Evolutionary conservation across 306 rosid genomes (phyloP), one percentile per base, ranked within the genome.

Genomic region (Mimosa pudica): DNA sequence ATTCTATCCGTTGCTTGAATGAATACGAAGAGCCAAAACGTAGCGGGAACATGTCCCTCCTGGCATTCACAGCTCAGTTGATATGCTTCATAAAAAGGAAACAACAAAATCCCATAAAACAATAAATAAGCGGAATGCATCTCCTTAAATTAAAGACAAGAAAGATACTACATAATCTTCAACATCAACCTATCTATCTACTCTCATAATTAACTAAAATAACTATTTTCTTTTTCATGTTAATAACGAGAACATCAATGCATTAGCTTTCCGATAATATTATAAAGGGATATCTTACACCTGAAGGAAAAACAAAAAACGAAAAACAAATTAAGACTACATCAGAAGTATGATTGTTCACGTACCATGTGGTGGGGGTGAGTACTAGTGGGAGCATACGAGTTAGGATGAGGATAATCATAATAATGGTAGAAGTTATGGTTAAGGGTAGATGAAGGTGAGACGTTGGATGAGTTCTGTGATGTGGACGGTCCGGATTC

Each of bases 361-460:
- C 80, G 84, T 89, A 95, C 84, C 96, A 87, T 90, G 89, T 90
- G 92, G 89, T 90, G 92, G 80, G 48, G 80, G 42, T 86, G 86
- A 82, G 86, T 87, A 67, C 42, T 38, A 5, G 79, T 84, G 63
- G 90, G 66, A 82, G 79, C 42, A 58, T 48, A 51, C 35, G 64
- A 70, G 42, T 38, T 38, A 32, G 79, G 44, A 11, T 58, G 85
- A 76, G 77, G 87, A 58, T 79, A 38, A 64, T 73, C 77, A 74
- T 73, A 75, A 74, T 86, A 70, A 11, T 77, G 84, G 79, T 89
- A 77, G 36, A 32, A 73, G 42, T 38, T 38, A 60, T 77, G 85
- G 17, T 82, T 88, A 63, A 55, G 82, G 58, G 81, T 77, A 36
- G 82, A 68, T 55, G 91, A 78, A 20, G 91, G 80, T 71, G 85